Evolutionary conservation across 805 yeast genomes (phyloP).

Genomic region (Wickerhamomyces sydowiorum): DNA sequence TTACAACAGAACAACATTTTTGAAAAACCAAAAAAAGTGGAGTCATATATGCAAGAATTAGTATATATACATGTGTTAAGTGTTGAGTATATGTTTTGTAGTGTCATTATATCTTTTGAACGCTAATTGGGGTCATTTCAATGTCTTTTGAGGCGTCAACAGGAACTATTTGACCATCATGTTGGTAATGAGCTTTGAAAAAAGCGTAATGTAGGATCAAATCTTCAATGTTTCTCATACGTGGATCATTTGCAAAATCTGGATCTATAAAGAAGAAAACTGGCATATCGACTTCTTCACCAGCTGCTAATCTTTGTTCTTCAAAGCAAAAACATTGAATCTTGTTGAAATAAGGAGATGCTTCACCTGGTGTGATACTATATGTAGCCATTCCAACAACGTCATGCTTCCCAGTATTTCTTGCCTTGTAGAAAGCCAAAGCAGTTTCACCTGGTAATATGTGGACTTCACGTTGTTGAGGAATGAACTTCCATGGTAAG

Average conservation of each 20-base stretch:
- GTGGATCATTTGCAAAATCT: conserved; percentile 88
- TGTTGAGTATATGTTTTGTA: neutral
- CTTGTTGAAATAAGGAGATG: conserved; percentile 93
- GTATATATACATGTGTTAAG: neutral
- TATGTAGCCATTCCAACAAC: conserved; percentile 98
- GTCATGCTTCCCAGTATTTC: conserved; percentile 78
- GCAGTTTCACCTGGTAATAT: conserved; percentile 98
- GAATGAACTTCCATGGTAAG: conserved; percentile 92
- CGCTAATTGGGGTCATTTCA: conserved; percentile 18
- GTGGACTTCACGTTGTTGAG: conserved; percentile 89
- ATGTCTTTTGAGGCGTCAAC: conserved; percentile 20
- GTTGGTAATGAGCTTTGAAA: conserved; percentile 53
- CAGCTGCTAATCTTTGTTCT: conserved; percentile 89
- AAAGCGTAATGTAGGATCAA: conserved; percentile 89
- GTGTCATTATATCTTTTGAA: conserved; percentile 2
- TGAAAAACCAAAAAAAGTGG: no score
- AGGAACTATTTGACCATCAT: conserved; percentile 30
- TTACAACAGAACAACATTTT: no score
- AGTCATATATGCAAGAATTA: neutral
- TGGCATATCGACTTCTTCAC: conserved; percentile 99
- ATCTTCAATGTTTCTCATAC: conserved; percentile 86
- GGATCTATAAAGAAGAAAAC: conserved; percentile 96
- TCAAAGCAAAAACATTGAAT: conserved; percentile 98
- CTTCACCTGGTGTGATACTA: conserved; percentile 93
- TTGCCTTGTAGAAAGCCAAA: conserved; percentile 89